A percentile compares a stretch with the other conserved stretches of the same genome.
Evolutionary conservation across 805 yeast species (phyloP).

Genomic region (Candida sphagnicola): DNA sequence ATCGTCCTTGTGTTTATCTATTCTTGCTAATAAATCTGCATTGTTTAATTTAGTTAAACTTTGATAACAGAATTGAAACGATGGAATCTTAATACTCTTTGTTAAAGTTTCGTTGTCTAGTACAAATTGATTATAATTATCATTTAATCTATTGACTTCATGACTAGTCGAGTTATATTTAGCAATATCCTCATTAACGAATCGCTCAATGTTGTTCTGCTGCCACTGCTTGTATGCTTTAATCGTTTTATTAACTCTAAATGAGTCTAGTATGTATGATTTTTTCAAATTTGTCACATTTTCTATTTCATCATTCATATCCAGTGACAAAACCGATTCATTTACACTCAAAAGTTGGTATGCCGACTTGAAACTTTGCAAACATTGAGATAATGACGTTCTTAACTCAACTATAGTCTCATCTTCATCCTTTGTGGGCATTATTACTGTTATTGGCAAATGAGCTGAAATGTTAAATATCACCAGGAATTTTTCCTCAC

Average conservation of each 20-base stretch:
- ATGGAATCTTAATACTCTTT: conserved; percentile 22
- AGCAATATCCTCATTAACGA: conserved; percentile 19
- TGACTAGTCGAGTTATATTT: conserved; percentile 29
- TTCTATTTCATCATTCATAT: conserved; percentile 3
- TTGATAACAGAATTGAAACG: conserved; percentile 21
- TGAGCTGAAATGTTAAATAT: too few relatives aligned
- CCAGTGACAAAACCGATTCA: conserved; percentile 1
- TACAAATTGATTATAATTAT: conserved; percentile 17
- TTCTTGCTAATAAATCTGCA: conserved; percentile 14
- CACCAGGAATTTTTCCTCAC: too few relatives aligned
- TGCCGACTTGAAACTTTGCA: conserved; percentile 12
- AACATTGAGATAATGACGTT: not conserved
- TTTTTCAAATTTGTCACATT: conserved; percentile 8
- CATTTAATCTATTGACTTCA: conserved; percentile 24
- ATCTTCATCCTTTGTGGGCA: conserved; percentile 1
- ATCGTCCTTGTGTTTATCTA: conserved; percentile 13
- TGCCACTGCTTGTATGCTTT: conserved; percentile 28
- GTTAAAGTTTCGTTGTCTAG: conserved; percentile 20
- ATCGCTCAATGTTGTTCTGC: conserved; percentile 11
- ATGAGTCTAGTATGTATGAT: conserved; percentile 30
- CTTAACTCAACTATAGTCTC: not conserved
- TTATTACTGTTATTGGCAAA: too few relatives aligned
- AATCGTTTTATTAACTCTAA: conserved; percentile 27
- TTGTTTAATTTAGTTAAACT: conserved; percentile 24
- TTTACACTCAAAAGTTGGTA: conserved; percentile 7